These are phyloP conservation scores for Candida xyloterini DNA, from an alignment of 805 yeast genomes.

Conservation along the genomic window DNA sequence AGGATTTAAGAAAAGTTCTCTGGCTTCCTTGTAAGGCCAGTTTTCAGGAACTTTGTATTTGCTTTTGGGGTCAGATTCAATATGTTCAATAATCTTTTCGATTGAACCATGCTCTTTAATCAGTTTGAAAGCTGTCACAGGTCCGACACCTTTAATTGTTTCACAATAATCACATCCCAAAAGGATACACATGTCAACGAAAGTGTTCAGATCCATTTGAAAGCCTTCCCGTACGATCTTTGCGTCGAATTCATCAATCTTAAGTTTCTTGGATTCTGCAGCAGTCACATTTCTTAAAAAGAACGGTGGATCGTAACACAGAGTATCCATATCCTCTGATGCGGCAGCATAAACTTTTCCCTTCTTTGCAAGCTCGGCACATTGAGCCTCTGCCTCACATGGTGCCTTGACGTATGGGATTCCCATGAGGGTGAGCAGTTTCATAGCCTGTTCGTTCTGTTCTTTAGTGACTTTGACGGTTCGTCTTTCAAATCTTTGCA, in stretches of 20 bases:
- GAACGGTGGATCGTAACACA: slow-evolving; percentile 85
- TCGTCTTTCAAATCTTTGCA: slow-evolving; percentile 75
- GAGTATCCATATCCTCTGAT: slow-evolving; percentile 97
- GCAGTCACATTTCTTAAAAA: slow-evolving; percentile 88
- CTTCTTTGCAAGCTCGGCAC: slow-evolving; percentile 85
- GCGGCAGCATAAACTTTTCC: slow-evolving; percentile 98
- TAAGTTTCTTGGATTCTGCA: slow-evolving; percentile 89
- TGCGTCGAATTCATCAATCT: slow-evolving; percentile 79
- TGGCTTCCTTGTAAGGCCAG: slow-evolving; percentile 90
- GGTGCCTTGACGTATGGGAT: slow-evolving; percentile 93
- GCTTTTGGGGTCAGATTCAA: slow-evolving; percentile 52
- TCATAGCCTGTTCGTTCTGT: slow-evolving; percentile 93
- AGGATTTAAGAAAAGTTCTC: slow-evolving; percentile 78
- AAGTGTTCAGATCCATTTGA: slow-evolving; percentile 67
- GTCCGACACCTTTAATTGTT: slow-evolving; percentile 93
- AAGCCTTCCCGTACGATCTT: slow-evolving; percentile 70
- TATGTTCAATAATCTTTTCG: slow-evolving; percentile 69
- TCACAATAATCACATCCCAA: slow-evolving; percentile 98
- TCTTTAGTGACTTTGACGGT: slow-evolving; percentile 84
- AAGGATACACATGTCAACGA: slow-evolving; percentile 87
- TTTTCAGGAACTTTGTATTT: slow-evolving; percentile 88
- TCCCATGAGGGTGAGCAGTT: slow-evolving; percentile 82
- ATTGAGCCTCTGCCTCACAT: slow-evolving; percentile 98
- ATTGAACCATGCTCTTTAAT: slow-evolving; percentile 81
- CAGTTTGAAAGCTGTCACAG: slow-evolving; percentile 86